Base-by-base conservation (phyloP, 305 asterid species). In the Andrographis paniculata region DNA sequence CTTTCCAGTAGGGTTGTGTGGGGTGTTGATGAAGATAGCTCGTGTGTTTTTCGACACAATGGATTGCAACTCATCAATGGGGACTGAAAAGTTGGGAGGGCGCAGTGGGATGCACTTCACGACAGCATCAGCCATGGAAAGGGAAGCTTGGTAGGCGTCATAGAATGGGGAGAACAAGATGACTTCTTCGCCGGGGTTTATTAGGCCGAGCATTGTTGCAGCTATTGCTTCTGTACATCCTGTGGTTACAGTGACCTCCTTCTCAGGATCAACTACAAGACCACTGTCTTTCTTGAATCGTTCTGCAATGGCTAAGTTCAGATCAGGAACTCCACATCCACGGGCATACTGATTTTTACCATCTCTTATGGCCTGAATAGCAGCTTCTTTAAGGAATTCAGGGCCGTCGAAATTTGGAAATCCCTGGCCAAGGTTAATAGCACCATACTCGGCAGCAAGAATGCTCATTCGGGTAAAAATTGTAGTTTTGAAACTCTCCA, bases 381-480 rank as follows among this genome's bases (percentile, higher is more conserved):
- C 96, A 1, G 98, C 98, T 62, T 89, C 94, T 61, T 80, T 80
- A n/a, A 89, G 93, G 55, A 85, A 89, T 14, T 85, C 94, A 1
- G 98, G 98, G 43, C 98, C 95, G 17, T 89, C 98, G 8, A 89
- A 85, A 64, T 89, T 89, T 51, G 98, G 98, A 52, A 89, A 89
- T 58, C 98, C 98, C 61, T 89, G 98, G 6, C 98, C 98, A 0
- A 89, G 98, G 59, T 89, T 89, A 12, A 89, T 82, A 42, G 98
- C 98, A 10, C 82, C 84, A 24, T 89, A 84, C 68, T 89, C 80
- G 54, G 80, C 65, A 7, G 98, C 96, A 13, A 89, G 87, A 68
- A 68, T 82, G 45, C 98, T 89, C 98, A 89, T 89, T 60, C 85
- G 94, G 1, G 98, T 89, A 74, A 89, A 89, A 52, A 89, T 89